Evolutionary conservation across 805 yeast species (phyloP), one percentile per base, ranked within the genome.

Genomic region (Candida ponderosae): DNA sequence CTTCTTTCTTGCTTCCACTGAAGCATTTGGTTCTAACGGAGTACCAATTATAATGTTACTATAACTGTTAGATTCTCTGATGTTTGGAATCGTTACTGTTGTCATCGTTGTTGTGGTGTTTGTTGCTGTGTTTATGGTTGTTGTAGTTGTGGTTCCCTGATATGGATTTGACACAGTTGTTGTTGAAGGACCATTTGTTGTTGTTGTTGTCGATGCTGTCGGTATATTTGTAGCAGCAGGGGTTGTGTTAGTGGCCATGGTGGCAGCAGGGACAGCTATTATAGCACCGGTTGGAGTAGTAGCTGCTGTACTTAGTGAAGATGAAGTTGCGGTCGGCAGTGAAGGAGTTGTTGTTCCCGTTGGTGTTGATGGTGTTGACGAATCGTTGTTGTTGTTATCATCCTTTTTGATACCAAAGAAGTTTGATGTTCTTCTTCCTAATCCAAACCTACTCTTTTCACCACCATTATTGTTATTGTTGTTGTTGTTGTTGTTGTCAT

Each of bases 1-100:
- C 36, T 86, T 69, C 51, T 88, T 89, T 21, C 95, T 65, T 41
- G 73, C 79, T 52, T 89, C 97, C 4, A 78, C 69, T 1, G 78
- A 64, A 6, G 73, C 67, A 10, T 45, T 47, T 8, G 62, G 54
- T 16, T 50, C 55, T 11, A 43, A 43, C 3, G 47, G 33, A 20
- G 40, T 45, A 10, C 54, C 56, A 29, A 47, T 37, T 15, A 50
- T 30, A 13, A 31, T 21, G 18, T 29, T 34, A n/a, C 20, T 32
- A 11, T 44, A 34, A 16, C 33, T 36, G 3, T 43, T 18, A 5
- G 38, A 33, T 4, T 40, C 21, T 15, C 50, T 44, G 29, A 43
- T 40, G 37, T 46, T 46, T 20, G 50, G 51, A 19, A 46, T 50
- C 16, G 41, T 33, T 10, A 41, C 40, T 10, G 36, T 29, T 19